phyloP scores from a whole-genome alignment of 495 filamentous ascomycete species.

The Pseudoneurospora amorphoporcata region DNA sequence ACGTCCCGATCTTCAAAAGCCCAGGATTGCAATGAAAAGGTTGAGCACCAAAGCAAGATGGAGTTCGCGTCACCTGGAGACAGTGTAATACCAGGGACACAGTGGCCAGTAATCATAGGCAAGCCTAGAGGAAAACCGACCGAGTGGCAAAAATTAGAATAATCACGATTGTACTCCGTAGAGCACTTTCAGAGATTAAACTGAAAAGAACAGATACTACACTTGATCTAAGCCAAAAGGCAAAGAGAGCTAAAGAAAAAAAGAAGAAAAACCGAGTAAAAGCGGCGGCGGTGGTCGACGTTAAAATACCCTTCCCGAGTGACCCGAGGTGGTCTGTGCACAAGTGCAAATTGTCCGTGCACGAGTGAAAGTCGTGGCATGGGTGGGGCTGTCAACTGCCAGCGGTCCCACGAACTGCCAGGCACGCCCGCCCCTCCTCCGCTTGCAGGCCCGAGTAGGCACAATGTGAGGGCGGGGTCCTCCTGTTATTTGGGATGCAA shows the following conservation, averaged over 20 bases:
- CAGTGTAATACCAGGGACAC: constrained; percentile 89
- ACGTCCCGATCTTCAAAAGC: neutral
- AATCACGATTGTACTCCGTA: constrained; percentile 71
- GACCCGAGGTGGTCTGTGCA: neutral
- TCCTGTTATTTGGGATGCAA: neutral
- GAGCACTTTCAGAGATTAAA: constrained; percentile 70
- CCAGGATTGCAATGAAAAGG: neutral
- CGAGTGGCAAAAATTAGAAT: constrained; percentile 61
- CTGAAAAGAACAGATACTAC: constrained; percentile 99
- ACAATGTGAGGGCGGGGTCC: neutral
- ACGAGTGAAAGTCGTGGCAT: neutral
- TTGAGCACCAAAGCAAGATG: neutral
- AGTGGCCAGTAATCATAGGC: constrained; percentile 58
- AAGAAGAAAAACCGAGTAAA: constrained; percentile 5
- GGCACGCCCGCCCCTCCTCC: neutral
- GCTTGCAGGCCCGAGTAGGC: neutral
- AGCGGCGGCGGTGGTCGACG: neutral
- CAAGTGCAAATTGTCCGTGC: neutral
- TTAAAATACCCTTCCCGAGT: neutral
- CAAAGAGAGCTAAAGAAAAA: constrained; percentile 29
- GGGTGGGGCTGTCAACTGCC: neutral
- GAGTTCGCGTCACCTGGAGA: constrained; percentile 68
- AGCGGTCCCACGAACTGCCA: neutral
- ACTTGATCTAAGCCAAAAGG: constrained; percentile 95
- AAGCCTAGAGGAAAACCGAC: constrained; percentile 50